Evolutionary conservation across 2,329 filamentous ascomycete species (phyloP), one percentile per base, ranked within the genome.

Genomic region (Pseudogymnoascus sp.): DNA sequence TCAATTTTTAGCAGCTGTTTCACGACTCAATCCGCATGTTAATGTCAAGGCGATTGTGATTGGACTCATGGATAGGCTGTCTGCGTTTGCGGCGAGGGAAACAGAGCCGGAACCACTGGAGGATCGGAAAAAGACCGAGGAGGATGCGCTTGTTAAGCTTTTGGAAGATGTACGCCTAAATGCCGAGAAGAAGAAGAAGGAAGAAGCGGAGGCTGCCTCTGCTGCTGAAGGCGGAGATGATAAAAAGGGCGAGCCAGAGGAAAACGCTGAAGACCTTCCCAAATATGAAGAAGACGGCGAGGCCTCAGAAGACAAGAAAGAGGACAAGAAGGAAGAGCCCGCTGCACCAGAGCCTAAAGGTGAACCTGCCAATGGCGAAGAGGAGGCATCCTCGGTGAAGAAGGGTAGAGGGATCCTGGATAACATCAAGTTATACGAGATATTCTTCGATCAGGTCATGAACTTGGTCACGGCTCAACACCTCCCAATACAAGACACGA

Each of bases 41-140:
- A 96, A 99, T 68, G 87, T 99, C 76, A 99, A 99, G 77, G 89
- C 90, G 53, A 99, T 99, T 62, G 93, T 99, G 8, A 97, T 97
- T 71, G 94, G 93, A 25, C 80, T 99, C 63, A 99, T 99, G 95
- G 93, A 99, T 71, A 86, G 94, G 38, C 76, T 99, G 30, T 97
- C 94, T 6, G 88, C 91, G 61, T 99, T 96, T 73, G 93, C 94
- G n/a, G 88, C 94, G 68, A 83, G 92, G 61, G 93, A 97, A 74
- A 83, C 90, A 3, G 84, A 90, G 66, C 82, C 83, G 22, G 87
- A 89, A 61, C 80, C 83, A 18, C 79, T 82, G 4, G 87, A 90
- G 61, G 84, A 92, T 67, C 85, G 85, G 66, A 85, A 86, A 64
- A 88, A 90, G 73, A 79, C 84, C 28, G 94, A 99, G 74, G 87